Percentiles rank a stretch among this genome's conserved stretches.
These are phyloP conservation scores for Colletotrichum lupini DNA, from an alignment of 2,329 filamentous ascomycete genomes.

Conservation along the genomic window DNA sequence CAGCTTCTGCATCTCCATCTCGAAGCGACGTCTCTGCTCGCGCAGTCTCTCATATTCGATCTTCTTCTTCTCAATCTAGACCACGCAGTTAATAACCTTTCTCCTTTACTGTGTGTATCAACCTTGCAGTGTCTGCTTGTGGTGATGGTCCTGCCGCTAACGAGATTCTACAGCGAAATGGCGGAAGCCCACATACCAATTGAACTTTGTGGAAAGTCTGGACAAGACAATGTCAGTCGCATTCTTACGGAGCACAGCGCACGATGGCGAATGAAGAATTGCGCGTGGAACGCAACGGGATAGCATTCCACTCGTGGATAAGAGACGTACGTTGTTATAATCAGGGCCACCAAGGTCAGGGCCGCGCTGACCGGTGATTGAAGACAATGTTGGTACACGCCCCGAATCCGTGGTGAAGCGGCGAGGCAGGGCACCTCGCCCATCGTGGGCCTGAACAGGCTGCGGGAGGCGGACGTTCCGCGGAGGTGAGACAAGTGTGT, in stretches of 20 bases:
- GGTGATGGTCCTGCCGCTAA: neutral
- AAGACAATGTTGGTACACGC: constrained; percentile 80
- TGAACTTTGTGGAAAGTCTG: constrained; percentile 79
- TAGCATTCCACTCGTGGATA: neutral
- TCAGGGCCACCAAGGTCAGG: constrained; percentile 59
- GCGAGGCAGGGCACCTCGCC: constrained; percentile 82
- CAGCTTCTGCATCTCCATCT: constrained; percentile 90
- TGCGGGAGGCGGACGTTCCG: constrained; percentile 75
- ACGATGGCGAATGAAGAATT: neutral
- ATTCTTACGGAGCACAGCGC: neutral
- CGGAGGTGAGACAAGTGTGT: constrained; percentile 78
- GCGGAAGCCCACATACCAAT: constrained; percentile 68
- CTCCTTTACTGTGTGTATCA: neutral
- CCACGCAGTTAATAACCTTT: constrained; percentile 48
- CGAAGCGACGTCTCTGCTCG: constrained; percentile 89
- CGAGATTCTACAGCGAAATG: neutral
- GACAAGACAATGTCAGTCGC: constrained; percentile 33
- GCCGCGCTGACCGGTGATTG: constrained; percentile 65
- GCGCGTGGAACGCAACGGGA: neutral
- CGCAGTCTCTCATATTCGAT: constrained; percentile 91
- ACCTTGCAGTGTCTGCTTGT: neutral
- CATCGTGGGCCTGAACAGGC: constrained; percentile 69
- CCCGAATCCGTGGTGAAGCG: constrained; percentile 94
- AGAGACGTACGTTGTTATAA: constrained; percentile 57
- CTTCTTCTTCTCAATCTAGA: constrained; percentile 91